These are phyloP conservation scores for Sanghuangporus baumii DNA, from an alignment of 1,284 basidiomycete species.

Conservation along the genomic window DNA sequence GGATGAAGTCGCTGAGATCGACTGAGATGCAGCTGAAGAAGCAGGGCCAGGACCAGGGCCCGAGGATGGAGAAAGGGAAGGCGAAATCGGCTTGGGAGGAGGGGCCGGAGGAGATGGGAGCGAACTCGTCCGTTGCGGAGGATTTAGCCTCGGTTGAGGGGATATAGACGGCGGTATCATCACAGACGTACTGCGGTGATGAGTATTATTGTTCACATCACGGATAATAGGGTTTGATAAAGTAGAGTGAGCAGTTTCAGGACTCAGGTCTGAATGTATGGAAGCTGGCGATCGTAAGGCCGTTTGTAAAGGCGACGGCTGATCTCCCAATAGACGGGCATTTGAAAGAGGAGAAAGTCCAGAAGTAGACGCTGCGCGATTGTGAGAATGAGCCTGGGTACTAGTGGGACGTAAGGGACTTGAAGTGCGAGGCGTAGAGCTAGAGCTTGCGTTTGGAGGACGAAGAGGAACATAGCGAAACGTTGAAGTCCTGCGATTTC, in stretches of 20 bases:
- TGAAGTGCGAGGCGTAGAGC: conserved; percentile 15
- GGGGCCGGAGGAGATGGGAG: conserved; percentile 15
- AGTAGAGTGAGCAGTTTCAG: not conserved
- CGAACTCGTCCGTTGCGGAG: conserved; percentile 17
- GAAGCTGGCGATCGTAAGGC: not conserved
- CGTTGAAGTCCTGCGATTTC: conserved; percentile 16
- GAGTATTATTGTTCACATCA: not conserved
- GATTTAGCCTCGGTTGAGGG: not conserved
- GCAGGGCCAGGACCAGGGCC: conserved; percentile 27
- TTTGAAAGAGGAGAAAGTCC: conserved; percentile 4
- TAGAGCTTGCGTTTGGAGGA: conserved; percentile 6
- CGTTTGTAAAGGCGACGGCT: conserved; percentile 1
- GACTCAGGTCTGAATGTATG: not conserved
- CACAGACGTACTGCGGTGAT: conserved; percentile 4
- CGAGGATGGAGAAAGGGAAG: conserved; percentile 19
- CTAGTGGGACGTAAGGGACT: conserved; percentile 16
- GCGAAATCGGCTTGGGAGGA: conserved; percentile 13
- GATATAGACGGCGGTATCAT: not conserved
- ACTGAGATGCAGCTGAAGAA: not conserved
- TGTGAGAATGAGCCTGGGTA: not conserved
- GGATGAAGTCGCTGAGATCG: conserved; percentile 22
- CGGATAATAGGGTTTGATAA: not conserved
- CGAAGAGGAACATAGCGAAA: conserved; percentile 19
- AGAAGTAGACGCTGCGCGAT: conserved; percentile 9
- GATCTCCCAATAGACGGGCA: conserved; percentile 2